Evolutionary conservation across 2,329 filamentous ascomycete genomes (phyloP).

Genomic region (Exophiala sp.): DNA sequence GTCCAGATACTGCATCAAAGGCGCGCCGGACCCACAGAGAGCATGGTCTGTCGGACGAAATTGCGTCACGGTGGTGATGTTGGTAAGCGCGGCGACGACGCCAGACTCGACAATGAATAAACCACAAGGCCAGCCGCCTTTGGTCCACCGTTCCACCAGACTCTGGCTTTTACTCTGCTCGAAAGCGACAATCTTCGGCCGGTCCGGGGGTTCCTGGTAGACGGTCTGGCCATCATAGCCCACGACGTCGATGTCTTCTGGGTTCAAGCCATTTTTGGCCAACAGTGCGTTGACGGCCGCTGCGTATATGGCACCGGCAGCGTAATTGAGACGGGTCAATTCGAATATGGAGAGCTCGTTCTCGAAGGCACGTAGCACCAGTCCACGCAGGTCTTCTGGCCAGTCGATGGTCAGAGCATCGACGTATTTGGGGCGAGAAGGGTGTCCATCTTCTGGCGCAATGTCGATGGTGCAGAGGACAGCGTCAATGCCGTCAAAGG

Average conservation of each 20-base stretch:
- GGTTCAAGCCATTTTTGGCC: slow-evolving; percentile 18
- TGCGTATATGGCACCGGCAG: slow-evolving; percentile 31
- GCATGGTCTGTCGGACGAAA: slow-evolving; percentile 33
- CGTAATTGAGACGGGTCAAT: slow-evolving; percentile 33
- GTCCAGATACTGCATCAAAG: slow-evolving; percentile 35
- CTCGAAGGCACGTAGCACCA: slow-evolving; percentile 30
- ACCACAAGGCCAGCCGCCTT: slow-evolving; percentile 31
- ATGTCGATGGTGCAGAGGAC: slow-evolving; percentile 32
- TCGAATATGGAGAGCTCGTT: slow-evolving; percentile 32
- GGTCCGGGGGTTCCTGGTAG: slow-evolving; percentile 33
- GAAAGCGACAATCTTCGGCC: slow-evolving; percentile 24
- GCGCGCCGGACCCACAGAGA: slow-evolving; percentile 31
- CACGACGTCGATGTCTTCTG: slow-evolving; percentile 31
- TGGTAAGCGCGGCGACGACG: slow-evolving; percentile 32
- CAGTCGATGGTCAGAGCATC: slow-evolving; percentile 33
- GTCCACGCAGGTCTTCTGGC: slow-evolving; percentile 30
- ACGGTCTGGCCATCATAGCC: slow-evolving; percentile 35
- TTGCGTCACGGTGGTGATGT: slow-evolving; percentile 33
- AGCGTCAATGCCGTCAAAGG: slow-evolving; percentile 33
- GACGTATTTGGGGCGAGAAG: slow-evolving; percentile 29
- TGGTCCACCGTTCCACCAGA: slow-evolving; percentile 31
- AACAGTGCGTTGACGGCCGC: slow-evolving; percentile 31
- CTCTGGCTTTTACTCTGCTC: slow-evolving; percentile 26
- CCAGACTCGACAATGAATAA: slow-evolving; percentile 34
- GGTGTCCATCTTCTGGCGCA: slow-evolving; percentile 30